Base-by-base conservation (phyloP, 2,329 filamentous ascomycete species). In the Stemphylium vesicarium region DNA sequence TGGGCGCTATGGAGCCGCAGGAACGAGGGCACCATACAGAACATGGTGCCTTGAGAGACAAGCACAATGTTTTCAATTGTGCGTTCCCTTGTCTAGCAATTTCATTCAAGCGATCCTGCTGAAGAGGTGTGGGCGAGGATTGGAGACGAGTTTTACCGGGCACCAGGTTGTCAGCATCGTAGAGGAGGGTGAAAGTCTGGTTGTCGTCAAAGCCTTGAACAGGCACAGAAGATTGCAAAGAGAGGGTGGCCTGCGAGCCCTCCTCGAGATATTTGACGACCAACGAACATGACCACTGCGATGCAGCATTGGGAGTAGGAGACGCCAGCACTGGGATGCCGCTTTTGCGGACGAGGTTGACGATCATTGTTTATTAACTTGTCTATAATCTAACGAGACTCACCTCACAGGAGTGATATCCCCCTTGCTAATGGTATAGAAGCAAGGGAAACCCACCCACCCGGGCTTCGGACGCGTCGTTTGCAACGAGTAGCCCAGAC, bases 111-210 rank as follows among this genome's bases (percentile, higher is more conserved):
- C 37, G 53, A 16, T 37, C 43, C 22, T 51, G 53, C 31, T 41
- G 38, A 18, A 51, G 48, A 10, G 15, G 10, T 7, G 29, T 49
- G 35, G 50, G 18, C 6, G 40, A 16, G 29, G 53, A 32, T 4
- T 50, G 24, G 12, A 63, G 46, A 11, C 39, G 51, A 9, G 37
- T 52, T 32, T 46, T 42, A 39, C 50, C 59, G 40, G 52, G 59
- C 13, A 56, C 52, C 5, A 66, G 22, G 40, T 62, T 53, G 40
- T 62, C 50, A 43, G 62, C 62, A 53, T 62, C 47, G 41, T 64
- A 65, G n/a, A 56, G 49, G 12, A 66, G 44, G 18, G 57, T 53
- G 24, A 66, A 63, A 8, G 49, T 40, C 37, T 64, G 60, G 39
- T 37, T 38, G 5, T 59, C 48, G 16, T 39, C 37, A 31, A 41